A percentile compares a stretch with the other conserved stretches of the same genome.
Conservation (phyloP, 169 alveolate genomes). For the Theileria parva region DNA sequence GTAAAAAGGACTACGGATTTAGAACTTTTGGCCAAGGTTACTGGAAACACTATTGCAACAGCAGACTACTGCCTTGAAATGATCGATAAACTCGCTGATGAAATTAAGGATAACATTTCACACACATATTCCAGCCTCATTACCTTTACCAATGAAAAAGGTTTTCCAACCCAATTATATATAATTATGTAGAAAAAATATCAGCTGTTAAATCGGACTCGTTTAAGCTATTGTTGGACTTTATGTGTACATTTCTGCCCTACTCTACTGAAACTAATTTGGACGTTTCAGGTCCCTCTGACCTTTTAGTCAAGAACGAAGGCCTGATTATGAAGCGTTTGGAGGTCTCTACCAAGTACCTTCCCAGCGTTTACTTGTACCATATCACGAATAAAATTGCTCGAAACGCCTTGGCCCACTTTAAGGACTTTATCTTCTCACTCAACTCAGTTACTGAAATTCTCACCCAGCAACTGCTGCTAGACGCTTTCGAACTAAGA, state of each 20-base stretch:
- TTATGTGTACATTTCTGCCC: slow-evolving; percentile 41
- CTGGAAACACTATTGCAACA: slow-evolving; percentile 57
- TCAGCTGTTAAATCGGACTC: slow-evolving; percentile 38
- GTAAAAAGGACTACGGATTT: slow-evolving; percentile 23
- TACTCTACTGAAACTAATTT: not conserved
- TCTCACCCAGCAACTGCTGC: slow-evolving; percentile 68
- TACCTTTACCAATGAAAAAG: slow-evolving; percentile 42
- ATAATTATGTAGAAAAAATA: slow-evolving; percentile 31
- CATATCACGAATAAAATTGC: slow-evolving; percentile 72
- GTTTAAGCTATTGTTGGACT: slow-evolving; percentile 48
- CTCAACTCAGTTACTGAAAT: slow-evolving; percentile 54
- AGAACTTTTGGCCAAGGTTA: slow-evolving; percentile 16
- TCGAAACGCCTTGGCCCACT: slow-evolving; percentile 60
- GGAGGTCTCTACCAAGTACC: slow-evolving; percentile 30
- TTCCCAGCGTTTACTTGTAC: slow-evolving; percentile 52
- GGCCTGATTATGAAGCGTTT: slow-evolving; percentile 21
- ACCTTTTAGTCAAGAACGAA: slow-evolving; percentile 22
- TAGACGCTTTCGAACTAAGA: slow-evolving; percentile 68
- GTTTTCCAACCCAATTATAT: not conserved
- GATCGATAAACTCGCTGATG: slow-evolving; percentile 53
- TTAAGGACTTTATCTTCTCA: slow-evolving; percentile 68
- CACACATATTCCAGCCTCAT: slow-evolving; percentile 38
- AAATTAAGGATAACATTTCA: slow-evolving; percentile 35
- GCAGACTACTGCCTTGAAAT: slow-evolving; percentile 51
- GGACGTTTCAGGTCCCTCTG: slow-evolving; percentile 29